Evolutionary conservation across 164 flowering plant species (phyloP).

Genomic region (Cinnamomum micranthum): DNA sequence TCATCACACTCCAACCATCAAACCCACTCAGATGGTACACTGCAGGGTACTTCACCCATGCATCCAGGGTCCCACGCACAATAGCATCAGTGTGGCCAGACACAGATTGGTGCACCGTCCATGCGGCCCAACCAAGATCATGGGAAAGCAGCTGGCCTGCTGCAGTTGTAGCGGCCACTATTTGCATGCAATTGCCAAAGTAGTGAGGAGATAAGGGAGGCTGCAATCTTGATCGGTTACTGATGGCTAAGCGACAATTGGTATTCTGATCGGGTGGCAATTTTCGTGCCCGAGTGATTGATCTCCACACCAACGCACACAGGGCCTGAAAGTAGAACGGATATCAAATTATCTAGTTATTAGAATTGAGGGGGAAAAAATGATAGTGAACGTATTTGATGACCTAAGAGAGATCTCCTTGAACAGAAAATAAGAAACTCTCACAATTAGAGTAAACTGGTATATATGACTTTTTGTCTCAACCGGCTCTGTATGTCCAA

Average conservation of each 20-base stretch:
- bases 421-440: too few relatives aligned
- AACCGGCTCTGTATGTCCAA: too few relatives aligned
- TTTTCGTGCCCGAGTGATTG: background rate
- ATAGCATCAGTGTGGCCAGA: conserved; percentile 36
- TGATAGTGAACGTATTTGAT: too few relatives aligned
- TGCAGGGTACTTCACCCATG: conserved; percentile 63
- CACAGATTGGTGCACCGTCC: conserved; percentile 45
- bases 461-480: too few relatives aligned
- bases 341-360: too few relatives aligned
- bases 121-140: conserved; percentile 68
- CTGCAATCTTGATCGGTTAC: conserved; percentile 31
- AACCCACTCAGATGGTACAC: conserved; percentile 64
- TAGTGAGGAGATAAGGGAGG: conserved; percentile 36
- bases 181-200: conserved; percentile 40
- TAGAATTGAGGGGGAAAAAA: too few relatives aligned
- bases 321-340: conserved; percentile 4
- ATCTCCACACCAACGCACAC: conserved; percentile 11
- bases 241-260: too few relatives aligned
- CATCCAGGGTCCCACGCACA: conserved; percentile 39
- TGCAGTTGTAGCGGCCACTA: conserved; percentile 11
- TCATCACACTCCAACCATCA: conserved; percentile 52
- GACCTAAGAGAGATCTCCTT: too few relatives aligned
- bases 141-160: conserved; percentile 40
- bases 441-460: too few relatives aligned
- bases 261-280: conserved; percentile 32